These are phyloP conservation scores for Sequoia sempervirens DNA, from an alignment of 75 land plant species.

Conservation along the genomic window DNA sequence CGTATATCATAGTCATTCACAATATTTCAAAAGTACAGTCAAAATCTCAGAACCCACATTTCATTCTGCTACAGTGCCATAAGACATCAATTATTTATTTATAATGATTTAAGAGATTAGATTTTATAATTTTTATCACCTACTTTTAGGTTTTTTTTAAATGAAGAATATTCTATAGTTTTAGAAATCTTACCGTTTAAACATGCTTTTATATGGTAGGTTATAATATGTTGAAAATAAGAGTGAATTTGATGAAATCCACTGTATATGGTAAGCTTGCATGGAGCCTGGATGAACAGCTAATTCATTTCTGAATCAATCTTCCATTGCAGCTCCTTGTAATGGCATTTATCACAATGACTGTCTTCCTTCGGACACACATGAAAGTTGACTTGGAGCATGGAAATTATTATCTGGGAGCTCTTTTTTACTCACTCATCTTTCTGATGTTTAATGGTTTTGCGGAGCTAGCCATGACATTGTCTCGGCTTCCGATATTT, in stretches of 20 bases:
- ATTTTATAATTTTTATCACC: too few species aligned
- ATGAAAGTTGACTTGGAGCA: conserved; percentile 34
- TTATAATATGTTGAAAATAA: too few species aligned
- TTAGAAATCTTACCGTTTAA: too few species aligned
- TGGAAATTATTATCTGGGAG: conserved; percentile 37
- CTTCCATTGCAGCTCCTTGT: conserved; percentile 25
- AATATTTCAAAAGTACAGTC: too few species aligned
- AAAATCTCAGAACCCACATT: too few species aligned
- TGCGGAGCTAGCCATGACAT: conserved; percentile 50
- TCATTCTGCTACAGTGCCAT: too few species aligned
- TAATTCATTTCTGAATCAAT: background rate
- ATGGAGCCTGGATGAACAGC: background rate
- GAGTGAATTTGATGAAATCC: background rate
- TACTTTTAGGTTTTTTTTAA: too few species aligned
- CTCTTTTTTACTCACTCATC: conserved; percentile 47
- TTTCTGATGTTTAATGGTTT: conserved; percentile 47
- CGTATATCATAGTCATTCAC: too few species aligned
- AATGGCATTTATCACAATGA: conserved; percentile 38
- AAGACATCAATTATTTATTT: too few species aligned
- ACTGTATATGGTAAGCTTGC: background rate
- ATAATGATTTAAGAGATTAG: too few species aligned
- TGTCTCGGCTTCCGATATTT: conserved; percentile 50
- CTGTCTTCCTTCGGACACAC: conserved; percentile 61
- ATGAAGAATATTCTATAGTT: too few species aligned
- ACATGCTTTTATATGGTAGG: too few species aligned